Evolutionary conservation across 768 basidiomycete species (phyloP).

Genomic region (Agrocybe chaxingu): DNA sequence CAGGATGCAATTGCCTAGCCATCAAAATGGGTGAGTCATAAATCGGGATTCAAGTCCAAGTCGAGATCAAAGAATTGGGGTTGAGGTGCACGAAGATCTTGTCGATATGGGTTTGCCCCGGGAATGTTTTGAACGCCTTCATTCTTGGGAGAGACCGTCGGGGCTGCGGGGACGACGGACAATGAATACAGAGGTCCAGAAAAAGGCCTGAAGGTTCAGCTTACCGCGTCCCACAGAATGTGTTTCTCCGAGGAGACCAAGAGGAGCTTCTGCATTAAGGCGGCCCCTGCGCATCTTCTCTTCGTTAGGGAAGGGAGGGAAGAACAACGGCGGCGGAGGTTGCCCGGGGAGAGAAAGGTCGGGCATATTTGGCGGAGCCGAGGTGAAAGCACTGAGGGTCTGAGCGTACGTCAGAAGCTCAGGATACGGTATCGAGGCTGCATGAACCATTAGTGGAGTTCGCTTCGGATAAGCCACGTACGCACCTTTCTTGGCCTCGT

Average conservation of each 20-base stretch:
- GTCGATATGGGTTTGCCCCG: constrained; percentile 68
- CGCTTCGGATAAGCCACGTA: neutral
- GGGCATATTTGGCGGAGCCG: constrained; percentile 86
- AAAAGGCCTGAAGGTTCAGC: constrained; percentile 17
- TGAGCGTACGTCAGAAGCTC: constrained; percentile 84
- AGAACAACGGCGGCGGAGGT: constrained; percentile 76
- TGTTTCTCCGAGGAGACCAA: constrained; percentile 76
- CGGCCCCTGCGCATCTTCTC: constrained; percentile 86
- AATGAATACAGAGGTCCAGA: constrained; percentile 5
- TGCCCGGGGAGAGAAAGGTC: constrained; percentile 68
- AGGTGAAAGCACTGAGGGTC: constrained; percentile 81
- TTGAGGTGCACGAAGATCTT: constrained; percentile 59
- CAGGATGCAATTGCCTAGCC: too few species aligned
- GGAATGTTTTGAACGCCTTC: constrained; percentile 44
- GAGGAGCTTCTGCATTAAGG: constrained; percentile 76
- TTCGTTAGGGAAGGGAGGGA: constrained; percentile 89
- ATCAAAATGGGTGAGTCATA: constrained; percentile 31
- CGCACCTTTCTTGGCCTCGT: constrained; percentile 68
- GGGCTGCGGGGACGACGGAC: constrained; percentile 38
- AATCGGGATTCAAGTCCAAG: constrained; percentile 80
- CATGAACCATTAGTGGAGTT: neutral
- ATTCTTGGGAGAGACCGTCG: constrained; percentile 56
- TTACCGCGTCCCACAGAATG: constrained; percentile 77
- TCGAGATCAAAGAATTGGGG: constrained; percentile 75
- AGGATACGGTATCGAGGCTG: constrained; percentile 79